phyloP scores from a whole-genome alignment of 345 rosid genomes.

The Eucalyptus guilfoylei region DNA sequence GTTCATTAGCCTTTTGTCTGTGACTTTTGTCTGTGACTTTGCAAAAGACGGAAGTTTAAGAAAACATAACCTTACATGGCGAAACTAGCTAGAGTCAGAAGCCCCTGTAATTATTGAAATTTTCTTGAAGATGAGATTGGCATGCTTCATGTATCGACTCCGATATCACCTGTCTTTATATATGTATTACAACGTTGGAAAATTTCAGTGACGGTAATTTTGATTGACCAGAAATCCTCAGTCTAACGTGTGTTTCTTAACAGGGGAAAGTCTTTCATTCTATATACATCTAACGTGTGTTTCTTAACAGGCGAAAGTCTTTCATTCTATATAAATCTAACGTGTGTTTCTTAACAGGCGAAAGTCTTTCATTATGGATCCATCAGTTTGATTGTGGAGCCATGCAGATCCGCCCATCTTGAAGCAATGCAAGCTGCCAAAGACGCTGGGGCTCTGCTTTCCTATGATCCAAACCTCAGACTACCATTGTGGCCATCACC shows the following conservation, averaged over 20 bases:
- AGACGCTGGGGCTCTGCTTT: slow-evolving; percentile 79
- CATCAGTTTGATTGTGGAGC: slow-evolving; percentile 96
- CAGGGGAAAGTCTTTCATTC: neutral
- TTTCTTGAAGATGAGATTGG: neutral
- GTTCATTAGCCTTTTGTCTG: neutral
- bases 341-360: slow-evolving; percentile 24
- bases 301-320: slow-evolving; percentile 57
- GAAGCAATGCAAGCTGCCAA: slow-evolving; percentile 93
- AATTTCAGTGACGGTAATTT: neutral
- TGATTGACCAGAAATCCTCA: neutral
- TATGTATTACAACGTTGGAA: neutral
- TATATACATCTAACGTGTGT: no score
- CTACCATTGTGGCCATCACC: slow-evolving; percentile 93
- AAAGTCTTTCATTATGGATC: slow-evolving; percentile 95
- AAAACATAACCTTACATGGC: neutral
- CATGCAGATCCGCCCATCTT: slow-evolving; percentile 89
- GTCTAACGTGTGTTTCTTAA: neutral
- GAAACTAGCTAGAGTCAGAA: neutral
- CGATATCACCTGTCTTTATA: neutral
- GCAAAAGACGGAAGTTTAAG: neutral
- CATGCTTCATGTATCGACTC: neutral
- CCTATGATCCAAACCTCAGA: slow-evolving; percentile 92
- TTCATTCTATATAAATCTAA: neutral
- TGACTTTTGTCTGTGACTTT: neutral
- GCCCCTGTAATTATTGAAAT: neutral